phyloP scores from a whole-genome alignment of 148 eudicot genomes.

The Camellia japonica region DNA sequence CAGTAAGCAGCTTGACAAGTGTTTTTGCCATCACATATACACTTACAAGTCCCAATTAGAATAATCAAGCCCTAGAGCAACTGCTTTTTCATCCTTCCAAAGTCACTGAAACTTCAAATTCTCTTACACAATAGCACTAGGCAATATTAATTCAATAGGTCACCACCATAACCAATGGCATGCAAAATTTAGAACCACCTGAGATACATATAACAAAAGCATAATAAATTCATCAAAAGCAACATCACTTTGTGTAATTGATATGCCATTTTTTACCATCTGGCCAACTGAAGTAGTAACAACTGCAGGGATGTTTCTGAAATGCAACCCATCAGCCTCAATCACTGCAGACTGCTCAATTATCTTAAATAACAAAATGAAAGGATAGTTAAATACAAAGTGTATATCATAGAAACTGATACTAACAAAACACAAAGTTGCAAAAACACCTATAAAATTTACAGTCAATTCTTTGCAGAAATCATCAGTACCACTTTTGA shows the following conservation, averaged over 20 bases:
- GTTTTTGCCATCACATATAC: background rate
- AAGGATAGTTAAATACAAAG: background rate
- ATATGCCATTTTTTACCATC: conserved; percentile 53
- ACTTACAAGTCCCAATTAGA: background rate
- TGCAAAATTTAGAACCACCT: too few species aligned
- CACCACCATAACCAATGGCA: background rate
- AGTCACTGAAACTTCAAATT: background rate
- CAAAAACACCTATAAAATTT: background rate
- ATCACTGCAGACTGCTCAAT: conserved; percentile 72
- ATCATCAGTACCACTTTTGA: background rate
- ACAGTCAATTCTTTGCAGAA: too few species aligned
- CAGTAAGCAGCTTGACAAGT: background rate
- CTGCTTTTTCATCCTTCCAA: background rate
- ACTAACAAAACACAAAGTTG: background rate
- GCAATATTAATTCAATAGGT: background rate
- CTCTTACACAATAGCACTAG: background rate
- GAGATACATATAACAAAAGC: background rate
- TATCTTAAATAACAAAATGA: conserved; percentile 38
- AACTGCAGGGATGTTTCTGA: conserved; percentile 52
- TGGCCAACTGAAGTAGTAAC: conserved; percentile 78
- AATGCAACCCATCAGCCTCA: conserved; percentile 54
- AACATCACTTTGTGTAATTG: background rate
- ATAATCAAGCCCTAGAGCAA: background rate
- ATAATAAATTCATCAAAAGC: background rate
- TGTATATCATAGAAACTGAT: background rate